Base-by-base conservation (phyloP, 768 basidiomycete genomes). In the Pholiota molesta region DNA sequence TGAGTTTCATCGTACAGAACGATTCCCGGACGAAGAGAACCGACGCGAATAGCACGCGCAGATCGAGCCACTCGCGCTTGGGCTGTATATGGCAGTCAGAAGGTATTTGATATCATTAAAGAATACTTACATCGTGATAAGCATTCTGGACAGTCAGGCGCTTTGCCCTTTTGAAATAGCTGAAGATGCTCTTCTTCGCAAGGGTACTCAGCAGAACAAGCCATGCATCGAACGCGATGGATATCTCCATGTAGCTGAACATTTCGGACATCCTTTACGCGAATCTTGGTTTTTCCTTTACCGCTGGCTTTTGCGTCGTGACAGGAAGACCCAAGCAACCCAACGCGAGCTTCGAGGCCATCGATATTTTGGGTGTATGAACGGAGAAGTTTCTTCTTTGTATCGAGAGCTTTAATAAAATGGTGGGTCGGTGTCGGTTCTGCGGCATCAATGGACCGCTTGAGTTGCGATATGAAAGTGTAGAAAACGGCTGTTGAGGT, bases 331-430 rank as follows among this genome's bases (percentile, higher is more conserved):
- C 91, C 84, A 39, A 86, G 75, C 7, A 99, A 80, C 1, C 96
- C 96, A 0, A 86, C 86, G 57, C 82, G 81, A 68, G 88, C 90
- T 71, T 99, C 97, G 13, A 99, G 77, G 11, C 95, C 97, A 75
- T 99, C 97, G 49, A 99, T 96, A 72, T 99, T 99, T 76, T 99
- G 97, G 0, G 97, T 98, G 74, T 98, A 99, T 13, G 90, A 92
- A 61, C 97, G 86, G 26, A 97, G 72, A 10, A 99, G 77, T 74
- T 91, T 95, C 54, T 88, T 88, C 74, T 93, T 95, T 16, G 83
- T 74, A 65, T 97, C 92, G 1, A 99, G 83, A 3, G 85, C 86
- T 68, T 89, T 88, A 61, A 99, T 87, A 74, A 99, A 97, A 56
- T 80, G 82, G 72, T 99, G 97, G 1, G 97, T 97, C 1, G 87